Base-by-base conservation (phyloP, 305 asterid species). In the Ajuga reptans region DNA sequence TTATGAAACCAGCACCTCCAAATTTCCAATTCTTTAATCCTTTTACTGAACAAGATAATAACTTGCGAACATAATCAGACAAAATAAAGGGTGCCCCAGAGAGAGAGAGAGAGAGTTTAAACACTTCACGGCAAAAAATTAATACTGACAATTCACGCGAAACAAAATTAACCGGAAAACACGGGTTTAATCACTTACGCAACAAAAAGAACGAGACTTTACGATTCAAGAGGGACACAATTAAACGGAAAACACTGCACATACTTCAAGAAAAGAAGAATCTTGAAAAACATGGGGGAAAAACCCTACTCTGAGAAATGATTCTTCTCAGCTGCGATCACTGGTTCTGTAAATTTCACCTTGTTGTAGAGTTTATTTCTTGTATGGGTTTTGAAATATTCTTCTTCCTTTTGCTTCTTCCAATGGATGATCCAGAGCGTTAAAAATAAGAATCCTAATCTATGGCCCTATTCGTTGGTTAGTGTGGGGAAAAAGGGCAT, bases 301-400 rank as follows among this genome's bases (percentile, higher is more conserved):
- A 51, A 14, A 5, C 54, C 78, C 66, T 51, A 69, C 76, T 59
- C 63, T 17, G 56, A 33, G 65, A 64, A 45, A 27, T 37, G 54
- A 72, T 58, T 36, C 7, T 63, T 5, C 79, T 36, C 74, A 56
- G 31, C 73, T 64, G 3, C 58, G 68, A 52, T 67, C 53, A 61
- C 47, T 59, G 41, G 65, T 68, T 18, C 5, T 59, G 50, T 21
- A 52, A 58, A 49, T 50, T 12, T 7, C 58, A 16, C 65, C 71
- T 58, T 61, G 43, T 54, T 39, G 33, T 2, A 64, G 42, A 16
- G 49, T 63, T 37, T 72, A 53, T 15, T 36, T 64, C 68, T 57
- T 27, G 21, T 56, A 4, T 43, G 15, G 57, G 16, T 37, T 72
- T 37, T 36, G 9, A 34, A 68, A 74, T 14, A 24, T 31, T 50